Evolutionary conservation across 2,329 filamentous ascomycete genomes (phyloP).

Genomic region (Piedraia hortae): DNA sequence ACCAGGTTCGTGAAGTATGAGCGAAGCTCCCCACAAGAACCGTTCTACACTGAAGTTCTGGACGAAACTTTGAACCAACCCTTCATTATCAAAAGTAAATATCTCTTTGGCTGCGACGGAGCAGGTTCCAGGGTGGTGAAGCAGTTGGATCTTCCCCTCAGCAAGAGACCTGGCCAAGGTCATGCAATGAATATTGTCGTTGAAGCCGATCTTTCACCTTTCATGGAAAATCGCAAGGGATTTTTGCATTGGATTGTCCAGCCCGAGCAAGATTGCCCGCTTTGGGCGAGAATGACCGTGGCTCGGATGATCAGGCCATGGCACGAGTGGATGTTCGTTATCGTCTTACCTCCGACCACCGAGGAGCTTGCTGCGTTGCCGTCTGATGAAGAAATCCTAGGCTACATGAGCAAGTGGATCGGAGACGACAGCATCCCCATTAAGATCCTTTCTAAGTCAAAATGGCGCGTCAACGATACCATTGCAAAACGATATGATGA

Average conservation of each 20-base stretch:
- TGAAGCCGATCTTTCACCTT: slow-evolving; percentile 22
- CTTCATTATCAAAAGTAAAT: slow-evolving; percentile 25
- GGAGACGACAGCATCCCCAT: slow-evolving; percentile 25
- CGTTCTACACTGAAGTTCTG: slow-evolving; percentile 11
- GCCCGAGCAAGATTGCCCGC: slow-evolving; percentile 21
- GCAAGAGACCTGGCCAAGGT: slow-evolving; percentile 16
- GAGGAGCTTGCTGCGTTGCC: no score
- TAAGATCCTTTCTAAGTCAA: slow-evolving; percentile 24
- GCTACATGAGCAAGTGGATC: slow-evolving; percentile 5
- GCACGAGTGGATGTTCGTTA: slow-evolving; percentile 28
- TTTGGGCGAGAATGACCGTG: slow-evolving; percentile 23
- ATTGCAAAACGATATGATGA: slow-evolving; percentile 27
- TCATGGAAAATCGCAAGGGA: slow-evolving; percentile 23
- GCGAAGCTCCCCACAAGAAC: slow-evolving; percentile 2
- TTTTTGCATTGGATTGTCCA: slow-evolving; percentile 33
- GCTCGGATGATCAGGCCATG: slow-evolving; percentile 35
- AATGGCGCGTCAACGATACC: slow-evolving; percentile 33
- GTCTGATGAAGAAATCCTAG: not conserved
- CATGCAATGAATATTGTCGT: slow-evolving; percentile 23
- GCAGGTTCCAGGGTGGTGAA: slow-evolving; percentile 19
- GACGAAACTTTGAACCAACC: slow-evolving; percentile 11
- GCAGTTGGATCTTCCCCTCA: slow-evolving; percentile 21
- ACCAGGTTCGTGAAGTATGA: slow-evolving; percentile 11
- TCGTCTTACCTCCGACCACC: slow-evolving; percentile 18
- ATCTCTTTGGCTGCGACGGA: slow-evolving; percentile 31